Evolutionary conservation across 2,329 filamentous ascomycete species (phyloP).

Genomic region (Scedosporium apiospermum): DNA sequence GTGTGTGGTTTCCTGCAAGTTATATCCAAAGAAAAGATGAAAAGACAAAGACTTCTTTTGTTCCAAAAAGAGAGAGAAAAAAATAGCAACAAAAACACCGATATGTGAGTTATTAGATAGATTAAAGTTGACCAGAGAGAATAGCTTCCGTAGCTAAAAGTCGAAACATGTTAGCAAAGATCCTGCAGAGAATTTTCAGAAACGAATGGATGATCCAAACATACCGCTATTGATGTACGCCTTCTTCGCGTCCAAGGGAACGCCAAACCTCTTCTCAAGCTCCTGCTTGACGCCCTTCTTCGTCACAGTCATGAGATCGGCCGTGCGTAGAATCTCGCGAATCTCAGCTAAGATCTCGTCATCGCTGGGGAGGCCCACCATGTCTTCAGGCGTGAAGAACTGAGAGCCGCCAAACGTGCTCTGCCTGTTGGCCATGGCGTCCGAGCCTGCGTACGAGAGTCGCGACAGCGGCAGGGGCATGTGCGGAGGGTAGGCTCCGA

Average conservation of each 20-base stretch:
- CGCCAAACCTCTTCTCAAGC: conserved; percentile 81
- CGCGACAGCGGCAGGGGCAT: conserved; percentile 52
- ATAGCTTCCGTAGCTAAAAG: conserved; percentile 61
- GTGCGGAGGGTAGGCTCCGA: conserved; percentile 32
- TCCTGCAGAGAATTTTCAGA: conserved; percentile 8
- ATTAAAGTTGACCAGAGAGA: conserved; percentile 63
- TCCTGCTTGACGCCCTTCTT: conserved; percentile 98
- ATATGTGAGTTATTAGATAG: conserved; percentile 4
- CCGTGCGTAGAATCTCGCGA: conserved; percentile 80
- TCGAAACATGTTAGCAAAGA: background rate
- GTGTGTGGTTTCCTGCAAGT: background rate
- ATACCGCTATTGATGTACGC: conserved; percentile 89
- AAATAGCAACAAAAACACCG: conserved; percentile 3
- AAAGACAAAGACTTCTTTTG: background rate
- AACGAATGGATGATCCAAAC: conserved; percentile 22
- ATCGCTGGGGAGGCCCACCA: conserved; percentile 72
- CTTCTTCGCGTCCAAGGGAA: conserved; percentile 77
- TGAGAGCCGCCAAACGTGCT: conserved; percentile 53
- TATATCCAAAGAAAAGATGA: background rate
- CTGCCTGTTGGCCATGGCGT: conserved; percentile 44
- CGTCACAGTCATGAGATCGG: conserved; percentile 94
- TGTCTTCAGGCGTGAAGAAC: conserved; percentile 54
- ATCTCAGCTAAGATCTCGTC: conserved; percentile 90
- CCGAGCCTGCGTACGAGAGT: conserved; percentile 71
- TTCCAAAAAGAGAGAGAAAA: conserved; percentile 4